Percentiles rank a stretch among this genome's conserved stretches.
phyloP scores from a whole-genome alignment of 1,284 basidiomycete genomes.

The Malassezia pachydermatis region DNA sequence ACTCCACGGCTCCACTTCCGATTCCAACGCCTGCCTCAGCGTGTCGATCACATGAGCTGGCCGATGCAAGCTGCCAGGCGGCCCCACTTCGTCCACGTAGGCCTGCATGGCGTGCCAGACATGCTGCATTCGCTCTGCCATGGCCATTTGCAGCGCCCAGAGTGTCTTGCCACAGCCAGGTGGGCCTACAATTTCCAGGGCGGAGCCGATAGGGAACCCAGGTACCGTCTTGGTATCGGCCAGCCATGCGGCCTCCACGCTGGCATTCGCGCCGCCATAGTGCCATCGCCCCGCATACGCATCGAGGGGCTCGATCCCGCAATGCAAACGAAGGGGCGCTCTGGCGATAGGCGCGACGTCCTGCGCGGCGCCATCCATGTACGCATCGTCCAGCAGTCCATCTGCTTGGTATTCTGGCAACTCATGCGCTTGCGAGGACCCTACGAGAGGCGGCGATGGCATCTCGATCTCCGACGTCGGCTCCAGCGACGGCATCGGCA shows the following conservation, averaged over 20 bases:
- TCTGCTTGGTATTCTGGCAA: too few relatives aligned
- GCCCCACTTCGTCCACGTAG: not conserved
- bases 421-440: too few relatives aligned
- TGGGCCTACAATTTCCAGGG: conserved; percentile 12
- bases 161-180: conserved; percentile 14
- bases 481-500: conserved; percentile 7
- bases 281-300: conserved; percentile 5
- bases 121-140: conserved; percentile 9
- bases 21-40: not conserved
- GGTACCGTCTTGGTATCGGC: too few relatives aligned
- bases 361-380: not conserved
- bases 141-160: conserved; percentile 12
- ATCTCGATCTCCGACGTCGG: not conserved
- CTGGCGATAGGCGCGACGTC: conserved; percentile 2
- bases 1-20: conserved; percentile 15
- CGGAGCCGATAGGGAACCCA: conserved; percentile 13
- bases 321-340: not conserved
- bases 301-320: conserved; percentile 7
- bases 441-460: too few relatives aligned
- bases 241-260: too few relatives aligned
- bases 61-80: not conserved
- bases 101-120: conserved; percentile 1
- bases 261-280: conserved; percentile 8
- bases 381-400: not conserved
- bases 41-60: not conserved